Percentiles rank a stretch among this genome's conserved stretches.
These are phyloP conservation scores for Trametes hirsuta DNA, from an alignment of 1,284 basidiomycete species.

Conservation along the genomic window DNA sequence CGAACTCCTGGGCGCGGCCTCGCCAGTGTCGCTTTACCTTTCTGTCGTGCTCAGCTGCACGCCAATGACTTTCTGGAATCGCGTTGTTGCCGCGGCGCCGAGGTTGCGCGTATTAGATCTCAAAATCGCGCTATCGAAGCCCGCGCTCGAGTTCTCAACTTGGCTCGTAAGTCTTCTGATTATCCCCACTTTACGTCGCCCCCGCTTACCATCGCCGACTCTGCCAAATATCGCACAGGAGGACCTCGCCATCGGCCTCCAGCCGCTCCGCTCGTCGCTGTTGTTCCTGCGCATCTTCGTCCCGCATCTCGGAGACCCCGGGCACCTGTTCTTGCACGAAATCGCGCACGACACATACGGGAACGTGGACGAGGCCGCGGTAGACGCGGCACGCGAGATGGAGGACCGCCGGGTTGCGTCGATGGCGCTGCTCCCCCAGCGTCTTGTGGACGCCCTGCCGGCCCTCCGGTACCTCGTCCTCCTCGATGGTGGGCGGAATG, in stretches of 20 bases:
- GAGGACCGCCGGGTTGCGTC: background rate
- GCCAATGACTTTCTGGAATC: conserved; percentile 4
- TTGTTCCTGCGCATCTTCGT: background rate
- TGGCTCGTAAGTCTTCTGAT: conserved; percentile 7
- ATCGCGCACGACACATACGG: background rate
- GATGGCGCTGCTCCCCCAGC: background rate
- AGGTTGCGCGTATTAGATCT: conserved; percentile 10
- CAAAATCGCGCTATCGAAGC: background rate
- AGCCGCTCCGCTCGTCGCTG: background rate
- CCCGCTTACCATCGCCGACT: background rate
- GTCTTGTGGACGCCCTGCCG: conserved; percentile 2
- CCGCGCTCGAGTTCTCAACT: background rate
- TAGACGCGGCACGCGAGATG: background rate
- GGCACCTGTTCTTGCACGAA: background rate
- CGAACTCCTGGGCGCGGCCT: background rate
- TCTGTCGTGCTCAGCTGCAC: background rate
- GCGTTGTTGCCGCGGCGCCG: background rate
- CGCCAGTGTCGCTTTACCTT: conserved; percentile 2
- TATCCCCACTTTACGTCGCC: background rate
- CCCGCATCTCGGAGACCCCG: background rate
- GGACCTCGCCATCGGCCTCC: background rate
- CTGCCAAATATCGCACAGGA: background rate
- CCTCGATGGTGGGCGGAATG: background rate
- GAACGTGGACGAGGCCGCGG: background rate
- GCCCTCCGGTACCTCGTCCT: background rate